A percentile compares a stretch with the other conserved stretches of the same genome.
Evolutionary conservation across 78 protist species (phyloP).

Genomic region (Tieghemostelium lacteum): DNA sequence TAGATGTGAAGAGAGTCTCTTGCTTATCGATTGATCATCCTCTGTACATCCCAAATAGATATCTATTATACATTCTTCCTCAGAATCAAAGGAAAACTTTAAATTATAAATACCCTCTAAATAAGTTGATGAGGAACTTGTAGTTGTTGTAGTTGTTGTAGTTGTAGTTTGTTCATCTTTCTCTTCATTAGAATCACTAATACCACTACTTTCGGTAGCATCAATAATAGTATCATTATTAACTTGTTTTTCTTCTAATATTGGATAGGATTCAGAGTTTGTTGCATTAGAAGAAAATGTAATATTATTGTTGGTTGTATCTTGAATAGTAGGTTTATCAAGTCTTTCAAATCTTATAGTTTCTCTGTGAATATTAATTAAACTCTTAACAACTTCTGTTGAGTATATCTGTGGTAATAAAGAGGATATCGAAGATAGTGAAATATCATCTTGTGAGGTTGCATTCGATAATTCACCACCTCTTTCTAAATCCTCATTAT

Average conservation of each 20-base stretch:
- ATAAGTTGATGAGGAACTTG: conserved; percentile 5
- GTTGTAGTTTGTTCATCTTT: conserved; percentile 29
- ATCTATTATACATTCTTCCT: conserved; percentile 52
- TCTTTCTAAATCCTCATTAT: too few species aligned
- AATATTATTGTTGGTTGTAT: too few species aligned
- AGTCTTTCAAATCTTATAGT: conserved; percentile 18
- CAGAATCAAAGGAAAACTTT: conserved; percentile 47
- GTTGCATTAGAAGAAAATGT: too few species aligned
- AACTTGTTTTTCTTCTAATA: background rate
- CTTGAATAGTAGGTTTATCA: too few species aligned
- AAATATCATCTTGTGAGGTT: too few species aligned
- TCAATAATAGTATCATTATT: background rate
- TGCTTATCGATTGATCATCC: background rate
- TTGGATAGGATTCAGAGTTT: background rate
- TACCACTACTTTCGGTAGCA: background rate
- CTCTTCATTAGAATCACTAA: background rate
- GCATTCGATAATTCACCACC: too few species aligned
- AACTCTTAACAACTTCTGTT: conserved; percentile 8
- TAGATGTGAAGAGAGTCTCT: conserved; percentile 19
- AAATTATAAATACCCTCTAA: conserved; percentile 45
- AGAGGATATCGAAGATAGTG: conserved; percentile 21
- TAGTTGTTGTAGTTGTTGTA: conserved; percentile 42
- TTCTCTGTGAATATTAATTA: conserved; percentile 34
- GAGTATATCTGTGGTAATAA: conserved; percentile 45
- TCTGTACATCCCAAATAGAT: conserved; percentile 28